Evolutionary conservation across 805 yeast genomes (phyloP).

Genomic region (Allodekkera sacchari): DNA sequence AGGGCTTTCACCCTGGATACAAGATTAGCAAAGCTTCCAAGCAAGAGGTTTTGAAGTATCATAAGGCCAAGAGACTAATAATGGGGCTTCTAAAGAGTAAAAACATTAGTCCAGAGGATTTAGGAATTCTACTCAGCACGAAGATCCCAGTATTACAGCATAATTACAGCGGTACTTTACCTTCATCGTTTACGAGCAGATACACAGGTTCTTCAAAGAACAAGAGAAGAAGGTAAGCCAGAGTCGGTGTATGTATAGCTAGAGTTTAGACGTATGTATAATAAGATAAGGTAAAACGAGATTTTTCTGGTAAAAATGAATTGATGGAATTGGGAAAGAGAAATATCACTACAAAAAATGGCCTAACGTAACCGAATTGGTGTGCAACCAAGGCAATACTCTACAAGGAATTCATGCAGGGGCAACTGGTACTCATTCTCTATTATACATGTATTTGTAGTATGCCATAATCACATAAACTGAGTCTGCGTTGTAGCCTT

Average conservation of each 20-base stretch:
- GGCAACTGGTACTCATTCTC: too few relatives aligned
- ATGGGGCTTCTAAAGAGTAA: slow-evolving; percentile 27
- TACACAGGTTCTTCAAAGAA: slow-evolving; percentile 4
- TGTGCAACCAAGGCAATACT: too few relatives aligned
- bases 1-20: slow-evolving; percentile 5
- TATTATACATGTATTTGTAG: too few relatives aligned
- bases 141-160: slow-evolving; percentile 61
- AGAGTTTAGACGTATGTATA: too few relatives aligned
- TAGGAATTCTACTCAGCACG: slow-evolving; percentile 29
- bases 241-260: background rate
- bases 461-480: too few relatives aligned
- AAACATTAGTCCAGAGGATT: slow-evolving; percentile 21
- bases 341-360: too few relatives aligned
- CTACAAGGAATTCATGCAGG: too few relatives aligned
- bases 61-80: slow-evolving; percentile 36
- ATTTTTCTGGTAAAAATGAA: too few relatives aligned
- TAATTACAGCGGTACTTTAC: slow-evolving; percentile 73
- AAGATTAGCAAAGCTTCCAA: slow-evolving; percentile 30
- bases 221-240: slow-evolving; percentile 10
- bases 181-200: slow-evolving; percentile 34
- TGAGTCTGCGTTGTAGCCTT: background rate
- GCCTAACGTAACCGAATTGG: too few relatives aligned
- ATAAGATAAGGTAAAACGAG: too few relatives aligned
- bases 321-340: too few relatives aligned
- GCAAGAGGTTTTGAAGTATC: slow-evolving; percentile 35